Conservation (phyloP, 257 asterid species). For the Paraleonurus japonicus region DNA sequence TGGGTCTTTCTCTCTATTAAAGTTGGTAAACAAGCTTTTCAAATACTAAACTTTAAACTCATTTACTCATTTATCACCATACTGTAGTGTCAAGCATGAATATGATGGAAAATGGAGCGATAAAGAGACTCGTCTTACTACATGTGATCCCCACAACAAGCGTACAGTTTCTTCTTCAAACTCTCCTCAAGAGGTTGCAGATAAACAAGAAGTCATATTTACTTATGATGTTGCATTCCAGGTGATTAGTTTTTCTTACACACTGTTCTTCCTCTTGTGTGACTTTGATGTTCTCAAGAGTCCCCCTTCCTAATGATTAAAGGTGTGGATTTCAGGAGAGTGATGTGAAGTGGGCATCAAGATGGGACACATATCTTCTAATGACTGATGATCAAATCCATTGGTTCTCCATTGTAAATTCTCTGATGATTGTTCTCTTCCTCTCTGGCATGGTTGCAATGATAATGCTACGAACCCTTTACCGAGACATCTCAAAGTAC, state of each 20-base stretch:
- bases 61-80: conserved; percentile 11
- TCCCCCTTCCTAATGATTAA: neutral
- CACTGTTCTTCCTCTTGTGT: neutral
- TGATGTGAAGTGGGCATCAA: conserved; percentile 82
- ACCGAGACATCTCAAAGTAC: conserved; percentile 73
- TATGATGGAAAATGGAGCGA: conserved; percentile 55
- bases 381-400: conserved; percentile 81
- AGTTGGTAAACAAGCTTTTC: neutral
- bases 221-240: conserved; percentile 67
- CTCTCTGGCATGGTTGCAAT: conserved; percentile 82
- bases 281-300: neutral
- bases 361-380: conserved; percentile 82
- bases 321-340: conserved; percentile 54
- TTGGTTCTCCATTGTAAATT: conserved; percentile 78
- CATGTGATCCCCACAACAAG: conserved; percentile 69
- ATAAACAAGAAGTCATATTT: conserved; percentile 63
- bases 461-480: conserved; percentile 75
- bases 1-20: conserved; percentile 27
- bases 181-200: conserved; percentile 71
- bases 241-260: conserved; percentile 31
- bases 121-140: conserved; percentile 44
- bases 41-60: conserved; percentile 10
- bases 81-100: conserved; percentile 62
- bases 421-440: conserved; percentile 80
- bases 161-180: conserved; percentile 48